Conservation (phyloP, 352 stramenopile genomes). For the Phytophthora citrophthora region DNA sequence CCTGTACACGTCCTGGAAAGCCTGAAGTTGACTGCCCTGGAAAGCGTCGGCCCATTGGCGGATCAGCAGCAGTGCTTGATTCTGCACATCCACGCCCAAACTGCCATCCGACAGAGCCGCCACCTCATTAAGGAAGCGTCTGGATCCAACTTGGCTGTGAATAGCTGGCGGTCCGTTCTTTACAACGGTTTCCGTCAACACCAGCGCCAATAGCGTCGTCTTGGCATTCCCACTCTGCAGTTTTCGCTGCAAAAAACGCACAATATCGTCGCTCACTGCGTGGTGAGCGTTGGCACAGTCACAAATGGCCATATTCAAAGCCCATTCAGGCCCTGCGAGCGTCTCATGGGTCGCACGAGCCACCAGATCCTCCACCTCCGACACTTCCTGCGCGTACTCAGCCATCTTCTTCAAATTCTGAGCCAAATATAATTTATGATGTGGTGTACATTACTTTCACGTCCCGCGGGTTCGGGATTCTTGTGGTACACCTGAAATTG, state of each 20-base stretch:
- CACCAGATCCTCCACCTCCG: constrained; percentile 55
- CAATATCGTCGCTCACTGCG: constrained; percentile 59
- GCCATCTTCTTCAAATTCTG: constrained; percentile 39
- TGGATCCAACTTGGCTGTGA: constrained; percentile 60
- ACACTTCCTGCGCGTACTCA: constrained; percentile 48
- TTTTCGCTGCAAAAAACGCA: constrained; percentile 60
- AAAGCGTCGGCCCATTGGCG: constrained; percentile 86
- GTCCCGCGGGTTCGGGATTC: not conserved
- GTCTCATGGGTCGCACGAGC: constrained; percentile 59
- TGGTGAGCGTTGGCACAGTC: constrained; percentile 66
- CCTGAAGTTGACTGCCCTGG: constrained; percentile 42
- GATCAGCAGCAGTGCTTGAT: constrained; percentile 77
- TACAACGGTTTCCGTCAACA: constrained; percentile 76
- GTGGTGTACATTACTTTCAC: constrained; percentile 2
- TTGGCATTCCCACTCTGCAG: constrained; percentile 61
- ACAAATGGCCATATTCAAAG: constrained; percentile 76
- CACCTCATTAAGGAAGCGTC: constrained; percentile 73
- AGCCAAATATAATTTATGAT: constrained; percentile 5
- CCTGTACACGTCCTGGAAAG: constrained; percentile 80
- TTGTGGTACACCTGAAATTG: no score
- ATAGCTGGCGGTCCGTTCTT: constrained; percentile 77
- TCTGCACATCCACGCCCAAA: constrained; percentile 77
- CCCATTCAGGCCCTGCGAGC: constrained; percentile 65
- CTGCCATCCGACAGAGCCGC: constrained; percentile 70
- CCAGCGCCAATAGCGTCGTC: constrained; percentile 55